phyloP scores from a whole-genome alignment of 1,284 basidiomycete species.

The Spongispora temasekensis region DNA sequence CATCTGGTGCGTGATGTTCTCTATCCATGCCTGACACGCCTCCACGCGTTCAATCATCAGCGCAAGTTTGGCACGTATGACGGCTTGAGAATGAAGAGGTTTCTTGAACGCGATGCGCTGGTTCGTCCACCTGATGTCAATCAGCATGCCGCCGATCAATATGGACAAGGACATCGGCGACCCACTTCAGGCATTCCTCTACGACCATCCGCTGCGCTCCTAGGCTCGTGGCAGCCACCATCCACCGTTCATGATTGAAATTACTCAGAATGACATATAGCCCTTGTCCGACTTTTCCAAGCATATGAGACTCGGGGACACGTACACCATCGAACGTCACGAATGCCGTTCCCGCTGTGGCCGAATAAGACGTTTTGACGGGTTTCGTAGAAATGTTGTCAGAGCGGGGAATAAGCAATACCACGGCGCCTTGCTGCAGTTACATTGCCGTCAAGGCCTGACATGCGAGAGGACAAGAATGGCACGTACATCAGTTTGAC shows the following conservation, averaged over 20 bases:
- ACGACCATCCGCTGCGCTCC: slow-evolving; percentile 72
- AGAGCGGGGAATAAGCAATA: slow-evolving; percentile 81
- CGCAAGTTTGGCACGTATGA: slow-evolving; percentile 87
- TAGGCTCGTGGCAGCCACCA: slow-evolving; percentile 74
- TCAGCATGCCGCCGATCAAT: neutral
- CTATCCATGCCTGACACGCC: slow-evolving; percentile 87
- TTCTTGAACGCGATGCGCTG: slow-evolving; percentile 89
- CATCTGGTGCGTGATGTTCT: slow-evolving; percentile 90
- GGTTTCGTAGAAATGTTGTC: slow-evolving; percentile 87
- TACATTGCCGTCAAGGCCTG: slow-evolving; percentile 6
- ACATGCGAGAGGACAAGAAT: neutral
- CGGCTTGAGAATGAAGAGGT: slow-evolving; percentile 87
- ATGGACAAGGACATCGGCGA: neutral
- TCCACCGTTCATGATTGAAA: slow-evolving; percentile 88
- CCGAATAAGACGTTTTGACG: slow-evolving; percentile 89
- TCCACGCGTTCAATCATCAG: slow-evolving; percentile 90
- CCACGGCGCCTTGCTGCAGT: slow-evolving; percentile 74
- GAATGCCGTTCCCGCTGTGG: slow-evolving; percentile 87
- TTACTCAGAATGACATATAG: slow-evolving; percentile 85
- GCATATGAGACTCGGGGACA: slow-evolving; percentile 83
- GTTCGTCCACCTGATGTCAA: slow-evolving; percentile 64
- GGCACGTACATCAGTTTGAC: slow-evolving; percentile 58
- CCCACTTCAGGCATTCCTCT: slow-evolving; percentile 79
- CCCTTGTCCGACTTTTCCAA: slow-evolving; percentile 85
- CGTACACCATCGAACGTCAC: slow-evolving; percentile 91